Evolutionary conservation across 1,284 basidiomycete genomes (phyloP), one percentile per base, ranked within the genome.

Genomic region (Gomphus sp.): DNA sequence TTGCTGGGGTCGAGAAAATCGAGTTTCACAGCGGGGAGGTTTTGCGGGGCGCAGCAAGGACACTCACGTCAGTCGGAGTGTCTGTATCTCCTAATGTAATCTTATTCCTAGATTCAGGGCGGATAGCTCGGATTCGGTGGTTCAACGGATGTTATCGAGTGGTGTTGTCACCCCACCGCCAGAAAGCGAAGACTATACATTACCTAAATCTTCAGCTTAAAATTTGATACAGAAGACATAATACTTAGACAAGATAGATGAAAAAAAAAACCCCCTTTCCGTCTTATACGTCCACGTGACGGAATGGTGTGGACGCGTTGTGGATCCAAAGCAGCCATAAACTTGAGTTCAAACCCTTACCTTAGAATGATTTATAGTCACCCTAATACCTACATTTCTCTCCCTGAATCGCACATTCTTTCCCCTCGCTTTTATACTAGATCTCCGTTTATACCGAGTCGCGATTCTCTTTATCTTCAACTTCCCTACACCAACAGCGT

Each of bases 1-100:
- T 91, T n/a, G 69, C 72, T 0, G 85, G 79, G 3, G 73, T 94
- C 50, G 82, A 89, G 62, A 90, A 91, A 71, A 79, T 96, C 63
- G 85, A 93, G 62, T 74, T 88, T 39, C 72, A 80, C 0, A 87
- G 84, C 52, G 87, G 91, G 4, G 69, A 73, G 10, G 80, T 94
- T 16, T 76, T 95, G 69, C 74, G 78, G 39, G 80, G 50, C 7
- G 57, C 57, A 16, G 51, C 56, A n/a, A 52, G 45, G 34, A 22
- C 31, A 22, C 43, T 58, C 37, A 56, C 39, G 55, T 62, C 2
- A 41, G 36, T 58, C 25, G 7, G 18, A 43, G 28, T 18, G 36
- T 33, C 48, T 25, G 31, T 14, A 16, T 31, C 28, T 31, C n/a
- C 9, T 5, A n/a, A 49, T 14, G 36, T 4, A 9, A 18, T 43